Evolutionary conservation across 1,284 basidiomycete species (phyloP), one percentile per base, ranked within the genome.

Genomic region (Fomitopsis betulina): DNA sequence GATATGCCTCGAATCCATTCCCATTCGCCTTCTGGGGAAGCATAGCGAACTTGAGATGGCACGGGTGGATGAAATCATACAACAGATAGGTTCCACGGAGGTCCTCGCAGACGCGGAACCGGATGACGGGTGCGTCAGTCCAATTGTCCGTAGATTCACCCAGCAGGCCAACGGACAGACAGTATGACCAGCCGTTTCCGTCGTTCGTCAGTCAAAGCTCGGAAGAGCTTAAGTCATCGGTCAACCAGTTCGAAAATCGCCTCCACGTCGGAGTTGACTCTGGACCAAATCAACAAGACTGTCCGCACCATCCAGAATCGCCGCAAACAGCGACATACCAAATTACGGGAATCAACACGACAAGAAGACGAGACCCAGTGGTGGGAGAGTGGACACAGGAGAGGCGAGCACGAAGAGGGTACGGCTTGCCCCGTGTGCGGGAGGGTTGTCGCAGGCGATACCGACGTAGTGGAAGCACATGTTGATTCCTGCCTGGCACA

Each of bases 391-490:
- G 60, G 63, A 40, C 58, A 60, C 30, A 8, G n/a, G 8, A 68
- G 72, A 62, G 61, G 61, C 58, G 64, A 39, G 59, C 65, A 37
- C n/a, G 72, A 69, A 38, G 74, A 75, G 50, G 78, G 76, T 25
- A 75, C 80, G 19, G 65, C 76, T 10, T 92, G 89, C 65, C 90
- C 89, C 1, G 81, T 92, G 27, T 92, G 89, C 68, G 72, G 77
- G 45, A 72, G 73, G 53, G 70, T 70, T 17, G 76, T 90, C 1
- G 72, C 70, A 40, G 89, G 89, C 2, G 89, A 90, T 63, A 73
- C 78, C 43, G 89, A 90, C 60, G 83, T 89, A 13, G 67, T 89
- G 5, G 84, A 89, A 64, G 89, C 87, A 17, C 90, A 92, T 70
- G 81, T 92, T 35, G 87, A 92, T 65, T 77, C 87, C 7, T 92